Base-by-base conservation (phyloP, 345 rosid species). In the Ceriops tagal region DNA sequence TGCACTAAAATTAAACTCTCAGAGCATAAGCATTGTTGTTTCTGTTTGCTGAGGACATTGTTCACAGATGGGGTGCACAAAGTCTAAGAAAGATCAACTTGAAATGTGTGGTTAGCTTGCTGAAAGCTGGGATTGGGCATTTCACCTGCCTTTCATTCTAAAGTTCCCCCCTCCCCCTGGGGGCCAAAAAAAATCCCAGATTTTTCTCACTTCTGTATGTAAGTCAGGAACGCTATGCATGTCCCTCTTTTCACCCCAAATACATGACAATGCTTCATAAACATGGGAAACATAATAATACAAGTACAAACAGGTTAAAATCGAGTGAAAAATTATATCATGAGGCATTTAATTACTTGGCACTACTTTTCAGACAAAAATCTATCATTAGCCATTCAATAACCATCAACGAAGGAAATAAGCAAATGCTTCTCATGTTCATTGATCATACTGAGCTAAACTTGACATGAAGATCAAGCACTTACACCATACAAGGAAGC, bases 401-500 rank as follows among this genome's bases (percentile, higher is more conserved):
- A 71, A 16, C 62, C 59, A 30, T 35, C 37, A 7, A 8, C 1
- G 37, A 34, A 34, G 10, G 37, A 8, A 34, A 34, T 34, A 34
- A 8, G 9, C 37, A 34, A 34, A 34, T 34, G 37, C 37, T 34
- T 34, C 10, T 7, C 37, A 34, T 1, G 1, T 34, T 34, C 37
- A 34, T 34, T 7, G 37, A 34, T 34, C 37, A 34, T 34, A 34
- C 37, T 34, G 37, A 34, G 8, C 37, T 34, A 6, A 18, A 64
- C 16, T 18, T 13, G 9, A 56, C 11, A 43, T 28, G 8, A 18
- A 63, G 20, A 52, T 72, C 18, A 13, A 16, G 62, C 62, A 87
- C 92, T 89, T 77, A 93, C 97, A 30, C 99, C 97, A 74, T 75
- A 88, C 72, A 92, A 81, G 62, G 99, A 95, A 35, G 99, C 93